phyloP scores from a whole-genome alignment of 1,139 yeast species.

The Geotrichum australiense region DNA sequence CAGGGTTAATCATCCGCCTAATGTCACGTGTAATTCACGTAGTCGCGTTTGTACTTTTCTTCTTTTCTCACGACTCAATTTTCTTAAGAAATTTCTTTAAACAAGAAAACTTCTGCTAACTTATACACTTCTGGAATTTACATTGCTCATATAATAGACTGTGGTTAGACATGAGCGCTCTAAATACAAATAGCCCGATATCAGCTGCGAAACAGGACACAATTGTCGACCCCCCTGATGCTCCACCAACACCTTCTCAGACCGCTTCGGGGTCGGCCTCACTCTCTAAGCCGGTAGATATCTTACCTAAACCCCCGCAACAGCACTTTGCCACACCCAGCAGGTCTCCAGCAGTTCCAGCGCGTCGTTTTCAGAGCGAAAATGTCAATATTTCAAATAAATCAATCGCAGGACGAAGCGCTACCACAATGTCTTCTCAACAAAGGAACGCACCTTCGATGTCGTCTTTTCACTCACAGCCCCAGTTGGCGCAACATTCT shows the following conservation, averaged over 20 bases:
- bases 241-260: not conserved
- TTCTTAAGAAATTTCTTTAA: not conserved
- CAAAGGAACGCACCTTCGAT: too few species aligned
- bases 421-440: too few species aligned
- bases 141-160: too few species aligned
- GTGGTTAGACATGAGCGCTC: too few species aligned
- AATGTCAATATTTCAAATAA: too few species aligned
- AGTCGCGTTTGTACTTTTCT: not conserved
- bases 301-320: slow-evolving; percentile 4
- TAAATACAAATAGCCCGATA: not conserved
- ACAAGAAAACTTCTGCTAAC: not conserved
- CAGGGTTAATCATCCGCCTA: too few species aligned
- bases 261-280: slow-evolving; percentile 1
- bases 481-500: too few species aligned
- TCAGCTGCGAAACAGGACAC: slow-evolving; percentile 9
- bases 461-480: too few species aligned
- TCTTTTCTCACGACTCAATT: slow-evolving; percentile 2
- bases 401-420: too few species aligned
- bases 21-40: slow-evolving; percentile 9
- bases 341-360: slow-evolving; percentile 2
- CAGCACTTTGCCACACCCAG: too few species aligned
- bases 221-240: slow-evolving; percentile 5
- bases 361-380: too few species aligned
- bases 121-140: too few species aligned
- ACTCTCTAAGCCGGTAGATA: slow-evolving; percentile 4